phyloP scores from a whole-genome alignment of 2,329 filamentous ascomycete genomes.

The Monosporascus ibericus region DNA sequence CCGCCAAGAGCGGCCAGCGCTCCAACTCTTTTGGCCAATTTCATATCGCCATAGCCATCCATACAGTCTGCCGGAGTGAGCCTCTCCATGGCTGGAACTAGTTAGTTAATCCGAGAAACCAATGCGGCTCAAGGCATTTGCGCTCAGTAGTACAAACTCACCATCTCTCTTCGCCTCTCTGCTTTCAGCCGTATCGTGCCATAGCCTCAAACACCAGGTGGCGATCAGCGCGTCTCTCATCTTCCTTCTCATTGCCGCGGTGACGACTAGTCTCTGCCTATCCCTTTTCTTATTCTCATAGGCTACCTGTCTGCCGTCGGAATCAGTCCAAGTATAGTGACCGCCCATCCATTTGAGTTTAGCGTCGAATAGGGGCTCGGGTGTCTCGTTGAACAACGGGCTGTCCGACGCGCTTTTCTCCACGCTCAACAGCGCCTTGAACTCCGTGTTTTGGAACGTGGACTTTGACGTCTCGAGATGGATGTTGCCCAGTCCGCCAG shows the following conservation, averaged over 20 bases:
- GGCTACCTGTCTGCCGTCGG: slow-evolving; percentile 1
- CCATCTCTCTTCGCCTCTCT: slow-evolving; percentile 4
- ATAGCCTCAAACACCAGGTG: slow-evolving; percentile 9
- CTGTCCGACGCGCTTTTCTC: slow-evolving; percentile 1
- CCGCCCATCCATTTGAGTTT: slow-evolving; percentile 6
- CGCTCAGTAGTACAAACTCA: neutral
- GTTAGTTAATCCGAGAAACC: neutral
- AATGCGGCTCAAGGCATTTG: neutral
- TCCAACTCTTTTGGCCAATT: slow-evolving; percentile 3
- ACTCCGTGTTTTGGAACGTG: slow-evolving; percentile 3
- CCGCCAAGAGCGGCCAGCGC: slow-evolving; percentile 4
- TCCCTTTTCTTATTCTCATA: slow-evolving; percentile 4
- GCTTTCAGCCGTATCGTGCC: slow-evolving; percentile 11
- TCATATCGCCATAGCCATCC: neutral
- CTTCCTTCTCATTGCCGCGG: slow-evolving; percentile 1
- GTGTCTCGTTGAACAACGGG: slow-evolving; percentile 1
- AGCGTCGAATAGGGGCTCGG: slow-evolving; percentile 2
- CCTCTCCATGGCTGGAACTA: slow-evolving; percentile 1
- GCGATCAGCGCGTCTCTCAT: slow-evolving; percentile 7
- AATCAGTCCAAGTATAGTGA: slow-evolving; percentile 4
- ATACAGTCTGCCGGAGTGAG: neutral
- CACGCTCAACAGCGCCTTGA: slow-evolving; percentile 1
- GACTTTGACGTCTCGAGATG: slow-evolving; percentile 4
- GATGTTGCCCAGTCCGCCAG: slow-evolving; percentile 5
- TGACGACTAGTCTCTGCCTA: slow-evolving; percentile 1